Conservation (phyloP, 129 eudicot genomes). For the Helichrysum umbraculigerum region DNA sequence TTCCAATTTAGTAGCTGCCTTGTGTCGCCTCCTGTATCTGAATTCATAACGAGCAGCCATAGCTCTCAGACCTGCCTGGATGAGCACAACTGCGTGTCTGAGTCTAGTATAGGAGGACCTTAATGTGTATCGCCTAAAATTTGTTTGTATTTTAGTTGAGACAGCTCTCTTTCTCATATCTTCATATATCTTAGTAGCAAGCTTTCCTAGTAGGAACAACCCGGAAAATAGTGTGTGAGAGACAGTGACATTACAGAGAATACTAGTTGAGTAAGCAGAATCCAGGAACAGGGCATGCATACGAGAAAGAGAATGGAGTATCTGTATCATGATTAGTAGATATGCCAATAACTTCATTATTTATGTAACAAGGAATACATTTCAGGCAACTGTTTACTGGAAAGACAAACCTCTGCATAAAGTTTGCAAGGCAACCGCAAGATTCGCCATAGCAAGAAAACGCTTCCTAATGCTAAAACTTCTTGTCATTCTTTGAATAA, state of each 20-base stretch:
- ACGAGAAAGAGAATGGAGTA: neutral
- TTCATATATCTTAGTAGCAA: constrained; percentile 55
- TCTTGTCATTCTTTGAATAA: constrained; percentile 73
- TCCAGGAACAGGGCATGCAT: constrained; percentile 4
- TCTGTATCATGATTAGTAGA: neutral
- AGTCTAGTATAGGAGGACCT: constrained; percentile 49
- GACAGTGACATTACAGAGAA: constrained; percentile 2
- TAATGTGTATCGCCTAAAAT: constrained; percentile 52
- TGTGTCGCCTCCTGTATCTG: constrained; percentile 47
- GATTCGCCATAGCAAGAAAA: constrained; percentile 64
- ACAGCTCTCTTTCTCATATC: constrained; percentile 52
- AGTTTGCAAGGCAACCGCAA: constrained; percentile 74
- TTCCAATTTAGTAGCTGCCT: constrained; percentile 75
- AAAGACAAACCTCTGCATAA: constrained; percentile 69
- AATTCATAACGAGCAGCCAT: constrained; percentile 66
- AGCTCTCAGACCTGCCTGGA: constrained; percentile 77
- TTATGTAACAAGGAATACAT: neutral
- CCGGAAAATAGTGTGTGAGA: constrained; percentile 2
- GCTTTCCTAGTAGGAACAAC: constrained; percentile 43
- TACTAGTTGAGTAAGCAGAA: constrained; percentile 11
- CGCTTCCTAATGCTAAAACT: constrained; percentile 65
- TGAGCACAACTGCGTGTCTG: constrained; percentile 47
- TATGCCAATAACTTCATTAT: neutral
- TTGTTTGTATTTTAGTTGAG: constrained; percentile 60
- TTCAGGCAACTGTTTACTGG: constrained; percentile 17